phyloP scores from a whole-genome alignment of 768 basidiomycete species.

The Trametes cingulata region DNA sequence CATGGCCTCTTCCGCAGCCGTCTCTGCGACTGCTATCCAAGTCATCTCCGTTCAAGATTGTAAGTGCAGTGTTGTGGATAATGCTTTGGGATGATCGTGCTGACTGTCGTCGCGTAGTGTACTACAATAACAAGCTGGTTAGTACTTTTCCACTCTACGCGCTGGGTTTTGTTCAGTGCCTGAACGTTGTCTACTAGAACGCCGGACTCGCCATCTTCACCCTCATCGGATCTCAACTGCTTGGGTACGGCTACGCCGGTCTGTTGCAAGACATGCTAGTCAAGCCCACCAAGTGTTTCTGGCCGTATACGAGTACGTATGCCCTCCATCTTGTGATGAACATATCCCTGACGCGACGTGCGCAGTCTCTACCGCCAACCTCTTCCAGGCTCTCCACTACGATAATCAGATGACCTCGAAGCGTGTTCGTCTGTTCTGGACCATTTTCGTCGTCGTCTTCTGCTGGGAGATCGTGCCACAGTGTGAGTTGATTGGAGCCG shows the following conservation, averaged over 20 bases:
- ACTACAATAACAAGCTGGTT: slow-evolving; percentile 42
- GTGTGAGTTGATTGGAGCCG: slow-evolving; percentile 33
- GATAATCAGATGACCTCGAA: slow-evolving; percentile 39
- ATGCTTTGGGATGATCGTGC: not conserved
- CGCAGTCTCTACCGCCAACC: slow-evolving; percentile 29
- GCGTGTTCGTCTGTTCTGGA: slow-evolving; percentile 43
- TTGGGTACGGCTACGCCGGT: slow-evolving; percentile 39
- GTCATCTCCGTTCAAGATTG: slow-evolving; percentile 37
- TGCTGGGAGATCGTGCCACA: slow-evolving; percentile 42
- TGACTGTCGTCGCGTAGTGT: slow-evolving; percentile 24
- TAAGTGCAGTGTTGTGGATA: slow-evolving; percentile 22
- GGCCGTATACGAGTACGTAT: slow-evolving; percentile 31
- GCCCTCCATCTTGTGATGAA: not conserved
- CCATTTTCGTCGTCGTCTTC: slow-evolving; percentile 36
- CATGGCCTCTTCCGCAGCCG: slow-evolving; percentile 37
- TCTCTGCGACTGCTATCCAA: slow-evolving; percentile 35
- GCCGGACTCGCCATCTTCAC: slow-evolving; percentile 38
- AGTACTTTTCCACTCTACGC: not conserved
- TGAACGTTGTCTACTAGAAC: slow-evolving; percentile 15
- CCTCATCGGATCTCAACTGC: slow-evolving; percentile 36
- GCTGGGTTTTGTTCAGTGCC: not conserved
- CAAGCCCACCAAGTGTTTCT: slow-evolving; percentile 45
- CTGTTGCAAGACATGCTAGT: slow-evolving; percentile 48
- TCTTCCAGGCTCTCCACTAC: slow-evolving; percentile 39
- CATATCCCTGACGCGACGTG: not conserved